Evolutionary conservation across 1,284 basidiomycete species (phyloP), one percentile per base, ranked within the genome.

Genomic region (Trichosporon coremiiforme): DNA sequence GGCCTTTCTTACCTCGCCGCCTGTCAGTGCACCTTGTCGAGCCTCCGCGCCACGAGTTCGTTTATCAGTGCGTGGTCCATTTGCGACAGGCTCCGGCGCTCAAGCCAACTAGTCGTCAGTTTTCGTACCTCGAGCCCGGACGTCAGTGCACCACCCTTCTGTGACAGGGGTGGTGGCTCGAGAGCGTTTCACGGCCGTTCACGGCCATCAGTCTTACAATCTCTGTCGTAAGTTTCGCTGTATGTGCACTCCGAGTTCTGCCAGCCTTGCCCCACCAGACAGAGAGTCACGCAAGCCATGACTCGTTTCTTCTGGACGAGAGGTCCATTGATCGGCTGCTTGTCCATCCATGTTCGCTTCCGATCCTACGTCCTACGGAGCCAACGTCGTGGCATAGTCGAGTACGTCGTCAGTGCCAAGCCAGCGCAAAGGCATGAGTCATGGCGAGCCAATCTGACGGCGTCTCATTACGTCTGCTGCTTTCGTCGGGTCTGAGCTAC

Each of bases 331-430:
- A 20, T 22, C 20, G 25, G 50, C 50, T 6, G 4, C 7, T 53
- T 9, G 20, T 6, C 6, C 10, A 12, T 8, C 50, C n/a, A 10
- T 25, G 25, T 25, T 25, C 25, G 25, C 25, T 25, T 25, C 25
- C 25, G 25, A 25, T 25, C 25, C 25, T 25, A 53, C 20, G 50
- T n/a, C n/a, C 47, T 25, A 53, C 20, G 50, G 10, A 53, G 50
- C n/a, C 22, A 53, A 20, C 20, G 50, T 53, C 50, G 50, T 53
- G 50, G 50, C 50, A 22, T 2, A 10, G 2, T 4, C 10, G n/a
- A 20, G 50, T 25, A 22, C 50, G 50, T 53, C 17, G 50, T 53
- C 50, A 53, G 50, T 53, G 50, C 50, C 50, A 53, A 53, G 50
- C 50, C 20, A 25, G 8, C 50, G 7, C 20, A 53, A 12, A 20